phyloP scores from a whole-genome alignment of 179 eudicot genomes.

The Spergularia azorica region DNA sequence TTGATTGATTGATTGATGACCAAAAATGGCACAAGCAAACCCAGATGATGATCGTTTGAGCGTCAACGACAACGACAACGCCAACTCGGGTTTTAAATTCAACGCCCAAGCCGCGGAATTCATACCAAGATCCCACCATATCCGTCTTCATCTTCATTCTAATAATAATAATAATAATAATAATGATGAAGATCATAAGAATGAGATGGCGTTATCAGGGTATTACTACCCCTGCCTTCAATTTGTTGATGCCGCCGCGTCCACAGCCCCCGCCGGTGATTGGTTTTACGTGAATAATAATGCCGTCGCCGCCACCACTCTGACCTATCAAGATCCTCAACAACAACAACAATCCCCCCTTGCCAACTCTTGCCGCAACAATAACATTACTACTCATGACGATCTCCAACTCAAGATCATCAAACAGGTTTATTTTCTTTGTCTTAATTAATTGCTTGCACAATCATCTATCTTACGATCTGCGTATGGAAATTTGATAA shows the following conservation, averaged over 20 bases:
- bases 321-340: too few relatives aligned
- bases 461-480: too few relatives aligned
- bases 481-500: too few relatives aligned
- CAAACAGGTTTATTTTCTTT: slow-evolving; percentile 54
- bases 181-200: background rate
- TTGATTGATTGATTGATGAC: too few relatives aligned
- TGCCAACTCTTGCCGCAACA: slow-evolving; percentile 35
- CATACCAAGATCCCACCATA: slow-evolving; percentile 51
- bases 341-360: slow-evolving; percentile 18
- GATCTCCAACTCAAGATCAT: slow-evolving; percentile 66
- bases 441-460: background rate
- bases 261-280: slow-evolving; percentile 35
- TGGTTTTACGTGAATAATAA: slow-evolving; percentile 57
- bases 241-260: slow-evolving; percentile 42
- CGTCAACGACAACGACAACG: background rate
- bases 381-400: slow-evolving; percentile 30
- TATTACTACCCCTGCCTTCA: slow-evolving; percentile 67
- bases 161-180: background rate
- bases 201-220: slow-evolving; percentile 53
- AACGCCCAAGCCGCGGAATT: slow-evolving; percentile 89
- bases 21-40: slow-evolving; percentile 42
- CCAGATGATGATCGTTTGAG: slow-evolving; percentile 1
- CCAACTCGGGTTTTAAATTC: slow-evolving; percentile 49
- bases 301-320: background rate
- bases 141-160: background rate